Evolutionary conservation across 2,329 filamentous ascomycete genomes (phyloP).

Genomic region (Sclerotinia minor): DNA sequence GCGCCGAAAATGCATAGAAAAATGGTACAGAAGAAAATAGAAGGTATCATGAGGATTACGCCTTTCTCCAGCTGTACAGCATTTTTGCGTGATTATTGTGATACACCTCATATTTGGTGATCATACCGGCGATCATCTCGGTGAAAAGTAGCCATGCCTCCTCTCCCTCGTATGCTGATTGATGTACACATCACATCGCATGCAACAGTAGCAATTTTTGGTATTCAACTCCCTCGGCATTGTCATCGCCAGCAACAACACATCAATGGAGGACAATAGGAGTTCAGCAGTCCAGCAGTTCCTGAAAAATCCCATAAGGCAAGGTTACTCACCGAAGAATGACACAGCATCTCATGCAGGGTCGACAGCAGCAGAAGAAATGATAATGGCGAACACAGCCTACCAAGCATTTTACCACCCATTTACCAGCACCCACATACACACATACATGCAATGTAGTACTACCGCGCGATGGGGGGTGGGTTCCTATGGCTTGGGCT

Average conservation of each 20-base stretch:
- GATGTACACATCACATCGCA: conserved; percentile 21
- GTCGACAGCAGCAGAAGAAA: neutral
- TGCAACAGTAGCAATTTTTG: conserved; percentile 5
- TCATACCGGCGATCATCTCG: conserved; percentile 15
- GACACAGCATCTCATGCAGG: conserved; percentile 1
- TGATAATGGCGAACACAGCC: conserved; percentile 12
- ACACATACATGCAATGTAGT: conserved; percentile 10
- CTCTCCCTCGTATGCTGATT: conserved; percentile 1
- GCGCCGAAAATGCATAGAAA: neutral
- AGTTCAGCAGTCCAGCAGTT: neutral
- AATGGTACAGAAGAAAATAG: conserved; percentile 3
- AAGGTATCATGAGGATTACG: conserved; percentile 6
- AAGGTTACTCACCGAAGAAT: conserved; percentile 18
- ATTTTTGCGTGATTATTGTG: neutral
- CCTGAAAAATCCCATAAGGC: neutral
- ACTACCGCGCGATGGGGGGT: neutral
- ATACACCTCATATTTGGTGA: conserved; percentile 15
- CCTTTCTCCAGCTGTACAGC: neutral
- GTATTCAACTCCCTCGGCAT: neutral
- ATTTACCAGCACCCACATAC: no score
- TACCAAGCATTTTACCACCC: neutral
- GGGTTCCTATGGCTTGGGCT: neutral
- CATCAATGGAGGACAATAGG: neutral
- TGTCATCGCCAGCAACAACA: conserved; percentile 2
- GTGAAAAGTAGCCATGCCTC: conserved; percentile 20